Percentiles rank a stretch among this genome's conserved stretches.
These are phyloP conservation scores for Aspergillus jensenii DNA, from an alignment of 2,329 filamentous ascomycete species.

Conservation along the genomic window DNA sequence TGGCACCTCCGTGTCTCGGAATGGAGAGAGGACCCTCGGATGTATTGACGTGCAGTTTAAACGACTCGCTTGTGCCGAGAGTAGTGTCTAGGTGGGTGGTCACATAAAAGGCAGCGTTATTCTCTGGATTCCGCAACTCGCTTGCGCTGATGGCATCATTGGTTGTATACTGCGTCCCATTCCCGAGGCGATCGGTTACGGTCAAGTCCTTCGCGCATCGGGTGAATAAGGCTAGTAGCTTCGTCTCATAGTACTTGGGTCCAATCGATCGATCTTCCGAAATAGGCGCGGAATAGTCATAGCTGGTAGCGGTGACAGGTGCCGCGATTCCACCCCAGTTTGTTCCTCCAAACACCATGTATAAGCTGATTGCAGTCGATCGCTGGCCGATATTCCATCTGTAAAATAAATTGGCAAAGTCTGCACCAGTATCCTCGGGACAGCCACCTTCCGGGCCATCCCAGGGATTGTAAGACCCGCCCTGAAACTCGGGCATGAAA, in stretches of 20 bases:
- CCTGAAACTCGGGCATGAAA: constrained; percentile 62
- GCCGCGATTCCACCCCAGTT: constrained; percentile 62
- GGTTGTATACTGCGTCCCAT: constrained; percentile 52
- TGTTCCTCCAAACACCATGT: constrained; percentile 66
- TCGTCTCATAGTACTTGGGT: constrained; percentile 64
- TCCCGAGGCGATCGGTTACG: constrained; percentile 51
- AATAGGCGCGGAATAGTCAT: constrained; percentile 64
- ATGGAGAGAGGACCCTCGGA: constrained; percentile 56
- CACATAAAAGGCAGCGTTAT: constrained; percentile 59
- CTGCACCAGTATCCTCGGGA: constrained; percentile 53
- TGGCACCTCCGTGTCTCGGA: constrained; percentile 49
- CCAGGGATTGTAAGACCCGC: constrained; percentile 63
- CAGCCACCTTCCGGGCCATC: constrained; percentile 59
- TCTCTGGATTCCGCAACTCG: constrained; percentile 60
- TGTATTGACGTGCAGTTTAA: constrained; percentile 57
- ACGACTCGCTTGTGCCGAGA: constrained; percentile 51
- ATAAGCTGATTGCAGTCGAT: constrained; percentile 60
- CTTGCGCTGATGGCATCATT: constrained; percentile 54
- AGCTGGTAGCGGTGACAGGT: constrained; percentile 60
- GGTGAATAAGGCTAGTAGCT: constrained; percentile 61
- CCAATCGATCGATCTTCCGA: constrained; percentile 59
- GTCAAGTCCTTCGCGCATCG: constrained; percentile 58
- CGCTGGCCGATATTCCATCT: constrained; percentile 61
- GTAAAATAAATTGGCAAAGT: constrained; percentile 66
- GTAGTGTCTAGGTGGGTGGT: constrained; percentile 56